Evolutionary conservation across 176 grass and related monocot species (phyloP).

Genomic region (Paspalum vaginatum): DNA sequence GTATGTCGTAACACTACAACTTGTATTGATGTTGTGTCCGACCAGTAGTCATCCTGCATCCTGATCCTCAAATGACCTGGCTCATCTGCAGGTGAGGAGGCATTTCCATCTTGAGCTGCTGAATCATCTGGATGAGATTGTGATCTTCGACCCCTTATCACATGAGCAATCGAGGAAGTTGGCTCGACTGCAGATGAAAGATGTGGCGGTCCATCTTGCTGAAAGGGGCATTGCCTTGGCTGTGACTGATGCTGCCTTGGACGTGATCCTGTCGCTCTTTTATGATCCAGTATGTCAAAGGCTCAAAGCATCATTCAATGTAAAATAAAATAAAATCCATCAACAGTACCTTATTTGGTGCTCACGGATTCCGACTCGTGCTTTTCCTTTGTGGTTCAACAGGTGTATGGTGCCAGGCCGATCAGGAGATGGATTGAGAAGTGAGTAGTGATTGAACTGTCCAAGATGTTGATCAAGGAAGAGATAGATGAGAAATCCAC

Average conservation of each 20-base stretch:
- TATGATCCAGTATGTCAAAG: slow-evolving; percentile 70
- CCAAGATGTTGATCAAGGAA: slow-evolving; percentile 86
- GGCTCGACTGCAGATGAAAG: slow-evolving; percentile 82
- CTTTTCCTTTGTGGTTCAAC: background rate
- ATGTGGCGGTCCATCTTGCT: slow-evolving; percentile 72
- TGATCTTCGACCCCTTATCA: slow-evolving; percentile 73
- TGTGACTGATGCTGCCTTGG: slow-evolving; percentile 80
- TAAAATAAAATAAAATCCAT: background rate
- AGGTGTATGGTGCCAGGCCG: slow-evolving; percentile 77
- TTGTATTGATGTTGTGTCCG: background rate
- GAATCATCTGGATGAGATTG: slow-evolving; percentile 82
- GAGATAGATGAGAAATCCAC: slow-evolving; percentile 89
- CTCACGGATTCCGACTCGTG: background rate
- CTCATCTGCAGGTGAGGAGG: slow-evolving; percentile 62
- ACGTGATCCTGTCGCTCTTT: slow-evolving; percentile 66
- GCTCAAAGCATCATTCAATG: background rate
- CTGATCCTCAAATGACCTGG: background rate
- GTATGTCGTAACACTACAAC: slow-evolving; percentile 27
- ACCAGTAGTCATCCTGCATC: background rate
- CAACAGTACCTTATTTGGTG: background rate
- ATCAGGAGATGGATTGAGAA: slow-evolving; percentile 94
- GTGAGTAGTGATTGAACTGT: slow-evolving; percentile 77
- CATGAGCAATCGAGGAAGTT: slow-evolving; percentile 91
- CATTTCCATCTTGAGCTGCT: slow-evolving; percentile 82
- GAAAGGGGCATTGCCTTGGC: slow-evolving; percentile 75